Evolutionary conservation across 2,329 filamentous ascomycete genomes (phyloP), one percentile per base, ranked within the genome.

Genomic region (Colletotrichum coccodes): DNA sequence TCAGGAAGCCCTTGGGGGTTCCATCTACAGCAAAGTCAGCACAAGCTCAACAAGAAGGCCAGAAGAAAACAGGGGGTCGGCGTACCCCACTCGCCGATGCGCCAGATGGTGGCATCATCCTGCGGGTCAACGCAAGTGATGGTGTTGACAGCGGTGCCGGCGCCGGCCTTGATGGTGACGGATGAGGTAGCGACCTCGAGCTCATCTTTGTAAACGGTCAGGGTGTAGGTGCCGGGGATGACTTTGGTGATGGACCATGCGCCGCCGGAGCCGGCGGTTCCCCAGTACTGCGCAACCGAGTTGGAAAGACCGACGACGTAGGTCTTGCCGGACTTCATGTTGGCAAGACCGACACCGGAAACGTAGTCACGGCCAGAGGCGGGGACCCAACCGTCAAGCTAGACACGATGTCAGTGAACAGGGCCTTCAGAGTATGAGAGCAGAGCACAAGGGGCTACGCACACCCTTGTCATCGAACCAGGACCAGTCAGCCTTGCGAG

Each of bases 271-370:
- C 72, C 57, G 0, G 76, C 76, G 4, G 68, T 71, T 1, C 73
- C 72, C 80, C 80, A 82, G 71, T 82, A 81, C 70, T 81, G 80
- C 2, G 76, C 79, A 11, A 71, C 67, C 6, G 73, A 68, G 60
- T 78, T 82, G 28, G 78, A 77, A 1, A 82, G 71, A 3, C 75
- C 79, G 8, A 81, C 77, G 2, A 80, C 79, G 64, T 82, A 82
- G 6, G 79, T 77, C 56, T 76, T 76, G n/a, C 77, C 79, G 7
- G 61, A 72, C 70, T 82, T 82, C 75, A 79, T 79, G 73, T 81
- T 81, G 16, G 73, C 71, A 26, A 79, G 73, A 14, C 77, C 77
- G 11, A 78, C 73, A 26, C 77, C 77, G 2, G 76, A 64, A 34
- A 73, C 74, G 53, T 72, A 72, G 8, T 77, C 76, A 26, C 77